phyloP scores from a whole-genome alignment of 2,329 filamentous ascomycete genomes.

The Aspergillus fijiensis region DNA sequence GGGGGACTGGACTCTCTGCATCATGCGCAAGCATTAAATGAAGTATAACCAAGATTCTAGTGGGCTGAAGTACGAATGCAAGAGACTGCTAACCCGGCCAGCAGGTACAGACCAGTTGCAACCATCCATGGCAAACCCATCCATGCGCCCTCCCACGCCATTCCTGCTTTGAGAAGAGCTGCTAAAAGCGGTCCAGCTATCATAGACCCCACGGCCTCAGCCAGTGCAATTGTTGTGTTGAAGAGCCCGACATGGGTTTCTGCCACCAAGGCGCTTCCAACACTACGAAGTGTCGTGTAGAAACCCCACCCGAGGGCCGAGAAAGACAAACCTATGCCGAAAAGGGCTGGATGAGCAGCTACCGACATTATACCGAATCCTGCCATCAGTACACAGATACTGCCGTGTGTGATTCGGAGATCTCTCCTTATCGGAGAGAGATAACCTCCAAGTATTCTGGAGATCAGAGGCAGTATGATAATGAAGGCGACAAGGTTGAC shows the following conservation, averaged over 20 bases:
- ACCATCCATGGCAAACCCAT: constrained; percentile 15
- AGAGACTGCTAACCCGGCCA: not conserved
- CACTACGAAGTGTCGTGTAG: constrained; percentile 14
- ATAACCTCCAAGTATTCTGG: constrained; percentile 2
- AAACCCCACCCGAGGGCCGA: constrained; percentile 14
- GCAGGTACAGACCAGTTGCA: constrained; percentile 2
- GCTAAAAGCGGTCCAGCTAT: constrained; percentile 12
- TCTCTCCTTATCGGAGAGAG: constrained; percentile 9
- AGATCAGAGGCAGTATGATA: constrained; percentile 9
- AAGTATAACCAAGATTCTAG: not conserved
- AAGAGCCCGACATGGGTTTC: constrained; percentile 11
- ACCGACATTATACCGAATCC: constrained; percentile 14
- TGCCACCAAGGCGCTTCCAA: constrained; percentile 14
- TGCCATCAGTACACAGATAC: not conserved
- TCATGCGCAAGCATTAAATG: not conserved
- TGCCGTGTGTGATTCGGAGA: constrained; percentile 7
- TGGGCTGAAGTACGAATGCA: not conserved
- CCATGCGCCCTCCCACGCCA: constrained; percentile 10
- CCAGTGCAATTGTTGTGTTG: constrained; percentile 15
- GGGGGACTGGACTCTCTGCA: not conserved
- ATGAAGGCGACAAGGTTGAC: constrained; percentile 9
- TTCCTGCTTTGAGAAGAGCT: constrained; percentile 6
- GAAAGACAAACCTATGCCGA: constrained; percentile 9
- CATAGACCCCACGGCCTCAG: constrained; percentile 10
- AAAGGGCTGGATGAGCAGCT: constrained; percentile 6